These are phyloP conservation scores for Spiromastix sp. DNA, from an alignment of 2,329 filamentous ascomycete species.

Conservation along the genomic window DNA sequence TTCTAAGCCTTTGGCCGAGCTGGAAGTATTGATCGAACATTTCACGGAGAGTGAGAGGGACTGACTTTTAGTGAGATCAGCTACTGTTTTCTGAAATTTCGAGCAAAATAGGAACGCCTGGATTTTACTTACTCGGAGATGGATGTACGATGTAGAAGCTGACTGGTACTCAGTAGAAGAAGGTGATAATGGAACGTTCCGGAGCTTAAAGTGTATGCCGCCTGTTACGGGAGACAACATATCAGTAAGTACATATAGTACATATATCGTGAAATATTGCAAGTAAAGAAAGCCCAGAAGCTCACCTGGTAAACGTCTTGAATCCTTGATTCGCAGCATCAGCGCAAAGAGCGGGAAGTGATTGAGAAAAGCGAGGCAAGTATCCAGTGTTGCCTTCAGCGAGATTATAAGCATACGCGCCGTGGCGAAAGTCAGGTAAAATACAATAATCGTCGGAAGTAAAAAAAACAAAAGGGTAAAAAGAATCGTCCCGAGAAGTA, in stretches of 20 bases:
- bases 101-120: too few relatives aligned
- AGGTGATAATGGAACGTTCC: constrained; percentile 49
- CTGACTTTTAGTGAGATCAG: constrained; percentile 47
- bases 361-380: constrained; percentile 83
- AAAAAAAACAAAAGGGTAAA: constrained; percentile 95
- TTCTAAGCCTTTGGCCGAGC: constrained; percentile 80
- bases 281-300: constrained; percentile 4
- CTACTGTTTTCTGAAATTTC: constrained; percentile 2
- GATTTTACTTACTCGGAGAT: constrained; percentile 58
- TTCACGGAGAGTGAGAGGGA: constrained; percentile 77
- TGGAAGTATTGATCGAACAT: constrained; percentile 99
- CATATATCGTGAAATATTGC: constrained; percentile 12
- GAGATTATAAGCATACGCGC: constrained; percentile 92
- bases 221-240: constrained; percentile 34
- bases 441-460: constrained; percentile 87
- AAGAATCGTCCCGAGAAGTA: constrained; percentile 89
- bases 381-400: constrained; percentile 84
- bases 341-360: constrained; percentile 96
- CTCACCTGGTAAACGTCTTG: constrained; percentile 70
- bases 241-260: constrained; percentile 5
- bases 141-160: constrained; percentile 68
- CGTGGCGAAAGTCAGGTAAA: constrained; percentile 91
- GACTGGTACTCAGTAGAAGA: constrained; percentile 25
- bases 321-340: constrained; percentile 93
- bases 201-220: constrained; percentile 82